A percentile compares a stretch with the other conserved stretches of the same genome.
Conservation (phyloP, 2,329 filamentous ascomycete genomes). For the Microcera coccophila region DNA sequence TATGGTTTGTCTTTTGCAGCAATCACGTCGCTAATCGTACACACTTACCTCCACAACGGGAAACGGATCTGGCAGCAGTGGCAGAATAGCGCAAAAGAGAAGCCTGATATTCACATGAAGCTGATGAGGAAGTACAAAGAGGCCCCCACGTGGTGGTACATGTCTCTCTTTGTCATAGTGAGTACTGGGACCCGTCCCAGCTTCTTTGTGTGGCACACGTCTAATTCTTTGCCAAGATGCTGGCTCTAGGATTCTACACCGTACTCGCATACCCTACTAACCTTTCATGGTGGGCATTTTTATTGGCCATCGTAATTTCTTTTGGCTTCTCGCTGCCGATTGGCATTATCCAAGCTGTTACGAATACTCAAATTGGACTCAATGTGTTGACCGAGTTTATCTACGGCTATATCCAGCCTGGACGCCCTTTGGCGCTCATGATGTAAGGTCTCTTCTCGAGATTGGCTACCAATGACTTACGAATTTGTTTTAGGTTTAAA, state of each 20-base stretch:
- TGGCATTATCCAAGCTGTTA: constrained; percentile 66
- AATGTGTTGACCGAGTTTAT: constrained; percentile 75
- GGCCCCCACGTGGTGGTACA: constrained; percentile 62
- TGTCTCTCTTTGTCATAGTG: constrained; percentile 53
- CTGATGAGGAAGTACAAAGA: constrained; percentile 61
- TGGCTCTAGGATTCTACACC: constrained; percentile 51
- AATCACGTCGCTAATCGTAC: constrained; percentile 64
- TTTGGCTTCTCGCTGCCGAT: constrained; percentile 62
- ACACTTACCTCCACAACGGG: constrained; percentile 64
- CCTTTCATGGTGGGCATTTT: constrained; percentile 68
- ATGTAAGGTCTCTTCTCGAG: constrained; percentile 44
- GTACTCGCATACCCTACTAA: constrained; percentile 62
- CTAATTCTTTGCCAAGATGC: constrained; percentile 39
- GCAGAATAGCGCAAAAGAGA: constrained; percentile 54
- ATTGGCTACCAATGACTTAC: background rate
- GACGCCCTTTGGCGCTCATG: constrained; percentile 69
- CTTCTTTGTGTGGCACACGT: constrained; percentile 5
- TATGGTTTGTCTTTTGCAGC: constrained; percentile 72
- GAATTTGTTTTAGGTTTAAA: constrained; percentile 47
- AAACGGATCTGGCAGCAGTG: constrained; percentile 63
- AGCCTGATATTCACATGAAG: constrained; percentile 62
- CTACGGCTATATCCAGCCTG: constrained; percentile 71
- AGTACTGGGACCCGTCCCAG: constrained; percentile 22
- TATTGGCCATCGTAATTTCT: constrained; percentile 62
- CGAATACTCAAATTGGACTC: constrained; percentile 66